These are phyloP conservation scores for Oryza brachyantha DNA, from an alignment of 176 grass and related monocot genomes.

Conservation along the genomic window DNA sequence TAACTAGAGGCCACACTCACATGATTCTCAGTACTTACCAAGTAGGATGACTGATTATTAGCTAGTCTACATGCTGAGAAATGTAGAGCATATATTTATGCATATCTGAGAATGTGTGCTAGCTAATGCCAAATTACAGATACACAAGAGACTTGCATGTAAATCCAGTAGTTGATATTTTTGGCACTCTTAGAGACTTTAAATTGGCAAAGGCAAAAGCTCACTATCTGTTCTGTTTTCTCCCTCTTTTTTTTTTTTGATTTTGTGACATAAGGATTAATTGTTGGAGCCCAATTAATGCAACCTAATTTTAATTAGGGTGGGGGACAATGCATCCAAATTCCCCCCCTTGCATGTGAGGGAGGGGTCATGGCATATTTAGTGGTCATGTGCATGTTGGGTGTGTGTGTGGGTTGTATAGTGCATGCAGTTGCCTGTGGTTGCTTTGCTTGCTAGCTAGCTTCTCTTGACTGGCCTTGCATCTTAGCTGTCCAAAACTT, in stretches of 20 bases:
- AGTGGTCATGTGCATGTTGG: constrained; percentile 39
- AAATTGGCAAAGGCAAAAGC: background rate
- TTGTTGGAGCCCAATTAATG: background rate
- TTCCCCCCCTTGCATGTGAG: constrained; percentile 25
- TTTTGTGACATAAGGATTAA: background rate
- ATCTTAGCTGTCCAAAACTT: background rate
- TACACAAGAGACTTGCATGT: background rate
- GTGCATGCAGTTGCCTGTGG: background rate
- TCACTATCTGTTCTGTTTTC: background rate
- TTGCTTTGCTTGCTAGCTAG: background rate
- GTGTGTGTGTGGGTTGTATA: background rate
- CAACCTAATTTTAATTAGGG: background rate
- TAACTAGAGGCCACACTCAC: background rate
- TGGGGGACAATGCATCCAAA: background rate
- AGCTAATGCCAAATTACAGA: background rate
- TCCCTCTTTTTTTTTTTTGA: background rate
- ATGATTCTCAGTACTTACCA: background rate
- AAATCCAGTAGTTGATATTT: background rate
- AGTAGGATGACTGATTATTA: background rate
- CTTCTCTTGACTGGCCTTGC: background rate
- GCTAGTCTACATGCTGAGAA: background rate
- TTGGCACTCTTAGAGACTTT: background rate
- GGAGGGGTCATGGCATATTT: constrained; percentile 30
- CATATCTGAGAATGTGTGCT: background rate
- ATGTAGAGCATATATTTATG: background rate